phyloP scores from a whole-genome alignment of 371 early-diverging fungal species.

The Mucor piriformis region DNA sequence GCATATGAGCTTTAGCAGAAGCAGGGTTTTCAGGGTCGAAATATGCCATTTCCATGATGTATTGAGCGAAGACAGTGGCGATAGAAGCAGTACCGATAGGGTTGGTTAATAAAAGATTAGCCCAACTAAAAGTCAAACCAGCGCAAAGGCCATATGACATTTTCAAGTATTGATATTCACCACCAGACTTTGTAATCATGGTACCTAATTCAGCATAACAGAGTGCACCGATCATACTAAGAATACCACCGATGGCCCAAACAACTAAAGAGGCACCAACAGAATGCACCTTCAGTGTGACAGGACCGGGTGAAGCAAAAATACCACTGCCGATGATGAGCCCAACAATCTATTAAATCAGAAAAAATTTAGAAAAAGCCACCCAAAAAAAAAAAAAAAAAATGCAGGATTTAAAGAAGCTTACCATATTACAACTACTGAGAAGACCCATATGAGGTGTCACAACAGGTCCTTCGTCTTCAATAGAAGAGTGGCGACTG shows the following conservation, averaged over 20 bases:
- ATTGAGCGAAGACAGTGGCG: conserved; percentile 60
- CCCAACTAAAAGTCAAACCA: conserved; percentile 37
- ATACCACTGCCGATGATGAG: conserved; percentile 66
- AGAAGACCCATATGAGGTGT: conserved; percentile 42
- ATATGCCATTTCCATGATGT: conserved; percentile 47
- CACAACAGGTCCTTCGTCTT: conserved; percentile 1
- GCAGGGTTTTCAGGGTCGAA: conserved; percentile 23
- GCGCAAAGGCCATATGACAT: conserved; percentile 34
- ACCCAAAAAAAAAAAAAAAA: not conserved
- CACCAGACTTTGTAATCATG: conserved; percentile 55
- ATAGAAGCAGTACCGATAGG: conserved; percentile 59
- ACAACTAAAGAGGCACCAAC: conserved; percentile 52
- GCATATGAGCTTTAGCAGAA: conserved; percentile 14
- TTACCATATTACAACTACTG: conserved; percentile 44
- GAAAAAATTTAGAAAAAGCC: not conserved
- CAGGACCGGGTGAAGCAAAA: conserved; percentile 65
- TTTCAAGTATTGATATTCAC: conserved; percentile 52
- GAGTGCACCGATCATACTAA: conserved; percentile 58
- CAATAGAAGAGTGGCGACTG: not conserved
- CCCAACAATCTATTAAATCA: conserved; percentile 46
- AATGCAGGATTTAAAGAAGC: not conserved
- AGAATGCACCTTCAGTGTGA: conserved; percentile 46
- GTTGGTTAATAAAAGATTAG: conserved; percentile 34
- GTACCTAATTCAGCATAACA: conserved; percentile 74
- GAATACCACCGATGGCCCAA: conserved; percentile 57